Base-by-base conservation (phyloP, 192 early-diverging fungal genomes). In the Coemansia sp. region DNA sequence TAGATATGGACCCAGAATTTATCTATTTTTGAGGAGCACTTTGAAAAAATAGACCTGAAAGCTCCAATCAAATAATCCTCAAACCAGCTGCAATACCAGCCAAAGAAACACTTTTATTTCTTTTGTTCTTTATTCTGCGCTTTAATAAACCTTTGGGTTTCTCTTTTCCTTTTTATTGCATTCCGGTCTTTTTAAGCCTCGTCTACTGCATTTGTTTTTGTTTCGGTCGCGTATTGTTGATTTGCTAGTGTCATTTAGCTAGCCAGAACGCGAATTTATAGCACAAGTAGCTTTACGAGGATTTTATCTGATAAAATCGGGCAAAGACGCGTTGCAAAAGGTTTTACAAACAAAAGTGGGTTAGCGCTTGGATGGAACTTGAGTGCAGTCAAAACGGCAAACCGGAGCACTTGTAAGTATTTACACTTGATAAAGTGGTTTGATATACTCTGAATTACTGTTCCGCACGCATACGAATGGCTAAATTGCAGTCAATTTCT, bases 1-100 rank as follows among this genome's bases (percentile, higher is more conserved):
- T 35, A 35, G 32, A 35, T 35, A 35, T 35, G 32, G 32, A 35
- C 7, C 32, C 71, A 69, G 38, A 94, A 96, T 78, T 94, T 68
- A 59, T 72, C 72, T 32, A 70, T 73, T 47, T 66, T 73, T 1
- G 65, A 22, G 5, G 47, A 35, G 32, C 32, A 8, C 7, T 6
- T 2, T 35, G 32, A 7, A 35, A 35, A 32, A 32, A 32, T 32
- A 32, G 29, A 32, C 29, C 29, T 6, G 29, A 32, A 35, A 35
- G 32, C 32, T 35, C 32, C 32, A 35, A 35, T 35, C 32, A 35
- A 35, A 35, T 35, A 35, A 7, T 35, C 32, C 0, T 35, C 32
- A 35, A 35, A 35, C 6, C 6, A 8, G 6, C 32, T 2, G 21
- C 1, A 21, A 21, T 21, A 21, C 27, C 27, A 35, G 32, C 32